Evolutionary conservation across 768 basidiomycete genomes (phyloP).

Genomic region (Leccinum rimulosum): DNA sequence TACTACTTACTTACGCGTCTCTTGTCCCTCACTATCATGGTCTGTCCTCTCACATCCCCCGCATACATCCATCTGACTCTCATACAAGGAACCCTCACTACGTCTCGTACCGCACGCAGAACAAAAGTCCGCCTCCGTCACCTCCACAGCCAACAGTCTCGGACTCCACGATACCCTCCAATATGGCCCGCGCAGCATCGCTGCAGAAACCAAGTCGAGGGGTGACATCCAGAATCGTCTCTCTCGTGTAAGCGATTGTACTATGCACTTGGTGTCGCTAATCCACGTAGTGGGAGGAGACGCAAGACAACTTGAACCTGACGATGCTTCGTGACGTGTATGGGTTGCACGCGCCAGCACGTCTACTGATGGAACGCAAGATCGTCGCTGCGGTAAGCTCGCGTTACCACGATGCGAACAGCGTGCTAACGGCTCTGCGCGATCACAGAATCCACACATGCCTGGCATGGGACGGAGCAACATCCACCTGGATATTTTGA

Average conservation of each 20-base stretch:
- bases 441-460: conserved; percentile 60
- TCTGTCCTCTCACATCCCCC: background rate
- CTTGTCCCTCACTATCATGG: conserved; percentile 21
- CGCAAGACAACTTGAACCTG: conserved; percentile 84
- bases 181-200: conserved; percentile 81
- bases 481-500: conserved; percentile 87
- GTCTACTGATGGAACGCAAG: conserved; percentile 92
- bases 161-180: conserved; percentile 88
- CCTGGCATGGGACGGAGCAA: conserved; percentile 67
- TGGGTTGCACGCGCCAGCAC: conserved; percentile 87
- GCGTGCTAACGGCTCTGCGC: background rate
- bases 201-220: conserved; percentile 64
- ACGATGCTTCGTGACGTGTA: conserved; percentile 80
- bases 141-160: conserved; percentile 66
- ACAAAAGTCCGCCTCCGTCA: conserved; percentile 60
- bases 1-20: conserved; percentile 19
- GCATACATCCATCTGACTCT: conserved; percentile 1
- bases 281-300: conserved; percentile 79
- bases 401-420: background rate
- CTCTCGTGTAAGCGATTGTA: conserved; percentile 57
- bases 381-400: conserved; percentile 64
- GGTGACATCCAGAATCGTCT: conserved; percentile 67
- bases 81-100: conserved; percentile 47
- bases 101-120: conserved; percentile 59
- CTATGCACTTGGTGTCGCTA: background rate